These are phyloP conservation scores for Pseudocercospora crystallina DNA, from an alignment of 2,329 filamentous ascomycete genomes.

Conservation along the genomic window DNA sequence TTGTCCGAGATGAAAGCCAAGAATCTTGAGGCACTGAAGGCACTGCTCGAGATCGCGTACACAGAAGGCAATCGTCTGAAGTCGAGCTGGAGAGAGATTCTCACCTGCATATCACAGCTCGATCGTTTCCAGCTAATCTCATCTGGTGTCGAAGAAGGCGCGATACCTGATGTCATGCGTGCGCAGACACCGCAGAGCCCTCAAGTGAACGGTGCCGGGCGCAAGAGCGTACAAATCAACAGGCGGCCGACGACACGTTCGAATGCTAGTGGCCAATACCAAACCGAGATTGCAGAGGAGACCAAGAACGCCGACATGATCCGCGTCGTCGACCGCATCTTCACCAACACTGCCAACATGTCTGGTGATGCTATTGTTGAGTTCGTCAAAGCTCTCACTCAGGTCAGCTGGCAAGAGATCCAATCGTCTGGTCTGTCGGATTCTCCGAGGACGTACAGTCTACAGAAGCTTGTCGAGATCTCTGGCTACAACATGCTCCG, in stretches of 20 bases:
- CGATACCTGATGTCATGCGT: slow-evolving; percentile 87
- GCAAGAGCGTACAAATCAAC: slow-evolving; percentile 55
- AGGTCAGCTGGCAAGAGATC: slow-evolving; percentile 99
- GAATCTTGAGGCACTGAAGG: slow-evolving; percentile 92
- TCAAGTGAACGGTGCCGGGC: slow-evolving; percentile 17
- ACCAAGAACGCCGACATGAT: slow-evolving; percentile 91
- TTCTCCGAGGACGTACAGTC: slow-evolving; percentile 90
- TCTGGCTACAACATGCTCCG: slow-evolving; percentile 99
- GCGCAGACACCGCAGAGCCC: slow-evolving; percentile 42
- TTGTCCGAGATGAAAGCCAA: slow-evolving; percentile 92
- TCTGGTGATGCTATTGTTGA: slow-evolving; percentile 93
- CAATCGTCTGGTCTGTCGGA: slow-evolving; percentile 95
- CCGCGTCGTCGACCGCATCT: slow-evolving; percentile 90
- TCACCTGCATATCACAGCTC: slow-evolving; percentile 93
- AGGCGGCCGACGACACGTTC: slow-evolving; percentile 50
- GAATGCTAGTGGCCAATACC: slow-evolving; percentile 49
- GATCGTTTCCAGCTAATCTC: slow-evolving; percentile 94
- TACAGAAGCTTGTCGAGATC: slow-evolving; percentile 98
- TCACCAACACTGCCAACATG: slow-evolving; percentile 91
- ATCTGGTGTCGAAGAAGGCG: slow-evolving; percentile 88
- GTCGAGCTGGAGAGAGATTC: slow-evolving; percentile 90
- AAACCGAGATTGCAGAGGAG: slow-evolving; percentile 83
- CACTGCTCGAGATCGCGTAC: slow-evolving; percentile 85
- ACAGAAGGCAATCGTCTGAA: slow-evolving; percentile 88
- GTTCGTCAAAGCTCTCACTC: slow-evolving; percentile 87